A percentile compares a stretch with the other conserved stretches of the same genome.
These are phyloP conservation scores for Aspergillus pseudoglaucus DNA, from an alignment of 2,329 filamentous ascomycete species.

Conservation along the genomic window DNA sequence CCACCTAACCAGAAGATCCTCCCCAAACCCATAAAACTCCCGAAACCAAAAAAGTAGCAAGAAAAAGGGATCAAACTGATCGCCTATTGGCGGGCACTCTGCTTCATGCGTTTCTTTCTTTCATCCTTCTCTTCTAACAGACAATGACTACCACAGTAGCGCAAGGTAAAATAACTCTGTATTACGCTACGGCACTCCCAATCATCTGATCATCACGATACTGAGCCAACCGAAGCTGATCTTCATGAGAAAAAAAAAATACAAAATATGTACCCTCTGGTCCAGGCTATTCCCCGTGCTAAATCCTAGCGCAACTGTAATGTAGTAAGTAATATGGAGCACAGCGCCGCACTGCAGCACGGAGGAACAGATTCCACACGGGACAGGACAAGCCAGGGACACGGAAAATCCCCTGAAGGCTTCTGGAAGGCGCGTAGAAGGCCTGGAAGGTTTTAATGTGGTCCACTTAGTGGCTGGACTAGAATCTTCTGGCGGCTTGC, in stretches of 20 bases:
- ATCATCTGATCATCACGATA: too few relatives aligned
- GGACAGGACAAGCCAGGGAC: background rate
- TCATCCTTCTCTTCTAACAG: too few relatives aligned
- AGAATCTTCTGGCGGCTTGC: constrained; percentile 3
- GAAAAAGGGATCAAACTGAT: too few relatives aligned
- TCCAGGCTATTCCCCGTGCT: background rate
- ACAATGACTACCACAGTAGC: too few relatives aligned
- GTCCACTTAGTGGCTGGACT: background rate
- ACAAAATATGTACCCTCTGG: background rate
- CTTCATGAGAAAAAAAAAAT: background rate
- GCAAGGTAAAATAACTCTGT: background rate
- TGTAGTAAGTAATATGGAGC: background rate
- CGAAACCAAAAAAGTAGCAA: too few relatives aligned
- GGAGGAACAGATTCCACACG: background rate
- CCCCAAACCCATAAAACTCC: too few relatives aligned
- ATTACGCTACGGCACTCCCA: background rate
- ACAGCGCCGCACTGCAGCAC: background rate
- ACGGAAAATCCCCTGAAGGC: constrained; percentile 1
- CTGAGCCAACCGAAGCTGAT: background rate
- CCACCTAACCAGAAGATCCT: too few relatives aligned
- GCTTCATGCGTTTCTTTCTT: too few relatives aligned
- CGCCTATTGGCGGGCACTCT: too few relatives aligned
- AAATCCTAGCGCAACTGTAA: background rate
- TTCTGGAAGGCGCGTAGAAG: constrained; percentile 19
- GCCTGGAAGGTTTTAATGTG: background rate